These are phyloP conservation scores for Urtica urens DNA, from an alignment of 306 rosid genomes.

Conservation along the genomic window DNA sequence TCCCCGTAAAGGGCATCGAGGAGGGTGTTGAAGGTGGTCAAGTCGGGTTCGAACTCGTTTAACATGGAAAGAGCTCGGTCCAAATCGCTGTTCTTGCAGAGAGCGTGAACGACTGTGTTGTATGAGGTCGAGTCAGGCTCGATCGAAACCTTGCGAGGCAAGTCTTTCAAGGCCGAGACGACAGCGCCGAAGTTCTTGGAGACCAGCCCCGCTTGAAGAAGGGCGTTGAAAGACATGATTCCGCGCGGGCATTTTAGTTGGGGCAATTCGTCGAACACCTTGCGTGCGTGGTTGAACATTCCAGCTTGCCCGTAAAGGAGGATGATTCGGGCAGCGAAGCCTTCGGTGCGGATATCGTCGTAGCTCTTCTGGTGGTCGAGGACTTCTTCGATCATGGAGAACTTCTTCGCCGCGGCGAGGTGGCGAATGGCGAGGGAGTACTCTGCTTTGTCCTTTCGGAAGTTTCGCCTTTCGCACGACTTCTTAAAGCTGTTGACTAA, in stretches of 20 bases:
- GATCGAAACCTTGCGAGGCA: conserved; percentile 17
- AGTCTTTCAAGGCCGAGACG: conserved; percentile 19
- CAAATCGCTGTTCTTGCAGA: conserved; percentile 19
- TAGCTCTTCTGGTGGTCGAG: conserved; percentile 33
- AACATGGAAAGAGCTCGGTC: conserved; percentile 25
- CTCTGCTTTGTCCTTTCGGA: conserved; percentile 1
- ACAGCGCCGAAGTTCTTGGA: conserved; percentile 24
- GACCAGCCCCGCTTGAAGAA: conserved; percentile 19
- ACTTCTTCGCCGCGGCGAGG: conserved; percentile 24
- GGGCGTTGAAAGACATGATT: conserved; percentile 25
- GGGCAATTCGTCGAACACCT: conserved; percentile 46
- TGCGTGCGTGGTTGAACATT: conserved; percentile 32
- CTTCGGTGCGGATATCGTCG: conserved; percentile 23
- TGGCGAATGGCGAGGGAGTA: conserved; percentile 18
- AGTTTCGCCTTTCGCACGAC: conserved; percentile 8
- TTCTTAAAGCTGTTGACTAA: conserved; percentile 24
- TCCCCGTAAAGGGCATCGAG: conserved; percentile 21
- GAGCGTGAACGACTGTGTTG: conserved; percentile 28
- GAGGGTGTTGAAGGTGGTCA: conserved; percentile 26
- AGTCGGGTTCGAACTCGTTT: conserved; percentile 23
- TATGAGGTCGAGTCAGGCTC: conserved; percentile 20
- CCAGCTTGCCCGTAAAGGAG: conserved; percentile 29
- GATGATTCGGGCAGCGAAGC: conserved; percentile 39
- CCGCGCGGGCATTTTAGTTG: conserved; percentile 26
- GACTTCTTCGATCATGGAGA: conserved; percentile 35